Conservation (phyloP, 306 rosid genomes). For the Mimosa bimucronata region DNA sequence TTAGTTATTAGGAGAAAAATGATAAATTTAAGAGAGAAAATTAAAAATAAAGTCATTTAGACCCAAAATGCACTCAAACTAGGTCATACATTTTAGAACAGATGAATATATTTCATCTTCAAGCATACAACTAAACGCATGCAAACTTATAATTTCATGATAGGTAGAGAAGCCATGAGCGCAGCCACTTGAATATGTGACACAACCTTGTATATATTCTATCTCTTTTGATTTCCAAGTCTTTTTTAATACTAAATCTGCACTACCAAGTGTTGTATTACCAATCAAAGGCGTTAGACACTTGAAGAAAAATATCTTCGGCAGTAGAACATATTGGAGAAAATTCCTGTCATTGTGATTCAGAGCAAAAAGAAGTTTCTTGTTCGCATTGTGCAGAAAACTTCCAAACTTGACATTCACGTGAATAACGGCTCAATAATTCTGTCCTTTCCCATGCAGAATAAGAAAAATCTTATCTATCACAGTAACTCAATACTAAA, state of each 20-base stretch:
- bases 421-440: slow-evolving; percentile 42
- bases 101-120: neutral
- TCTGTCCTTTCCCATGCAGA: slow-evolving; percentile 41
- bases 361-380: slow-evolving; percentile 54
- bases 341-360: slow-evolving; percentile 22
- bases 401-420: slow-evolving; percentile 44
- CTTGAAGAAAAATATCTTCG: neutral
- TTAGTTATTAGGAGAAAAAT: too few relatives aligned
- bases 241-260: neutral
- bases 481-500: slow-evolving; percentile 9
- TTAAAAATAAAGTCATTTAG: too few relatives aligned
- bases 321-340: neutral
- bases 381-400: slow-evolving; percentile 36
- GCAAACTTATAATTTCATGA: neutral
- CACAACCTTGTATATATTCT: neutral
- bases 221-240: too few relatives aligned
- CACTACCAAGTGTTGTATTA: neutral
- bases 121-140: neutral
- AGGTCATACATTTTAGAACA: too few relatives aligned
- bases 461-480: slow-evolving; percentile 27
- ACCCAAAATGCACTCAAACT: too few relatives aligned
- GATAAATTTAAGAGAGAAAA: too few relatives aligned
- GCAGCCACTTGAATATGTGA: neutral
- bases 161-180: slow-evolving; percentile 1
- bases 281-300: neutral